phyloP scores from a whole-genome alignment of 2,329 filamentous ascomycete genomes.

The Chaetomium globosum region DNA sequence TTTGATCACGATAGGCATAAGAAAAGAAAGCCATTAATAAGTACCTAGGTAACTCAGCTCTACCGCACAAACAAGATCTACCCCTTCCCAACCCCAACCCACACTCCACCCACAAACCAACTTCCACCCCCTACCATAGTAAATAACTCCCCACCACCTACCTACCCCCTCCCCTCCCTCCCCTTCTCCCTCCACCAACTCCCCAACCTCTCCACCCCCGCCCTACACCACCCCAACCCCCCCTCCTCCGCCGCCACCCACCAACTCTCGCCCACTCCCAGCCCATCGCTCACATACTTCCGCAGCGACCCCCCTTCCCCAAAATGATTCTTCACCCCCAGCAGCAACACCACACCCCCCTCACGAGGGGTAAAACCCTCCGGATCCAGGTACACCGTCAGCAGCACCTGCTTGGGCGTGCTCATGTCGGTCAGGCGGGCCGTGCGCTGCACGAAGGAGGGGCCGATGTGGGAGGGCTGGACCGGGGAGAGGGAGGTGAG shows the following conservation, averaged over 20 bases:
- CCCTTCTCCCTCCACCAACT: conserved; percentile 30
- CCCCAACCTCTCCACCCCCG: conserved; percentile 28
- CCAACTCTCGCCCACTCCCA: conserved; percentile 45
- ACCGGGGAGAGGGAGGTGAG: conserved; percentile 51
- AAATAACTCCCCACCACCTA: neutral
- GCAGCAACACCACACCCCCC: conserved; percentile 55
- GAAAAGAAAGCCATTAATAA: too few species aligned
- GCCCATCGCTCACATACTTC: conserved; percentile 47
- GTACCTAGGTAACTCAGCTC: too few species aligned
- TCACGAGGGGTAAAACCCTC: conserved; percentile 51
- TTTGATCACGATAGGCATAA: too few species aligned
- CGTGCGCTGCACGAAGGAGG: conserved; percentile 54
- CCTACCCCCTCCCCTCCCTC: neutral
- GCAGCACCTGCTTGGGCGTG: conserved; percentile 54
- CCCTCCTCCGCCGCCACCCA: conserved; percentile 55
- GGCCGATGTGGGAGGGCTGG: conserved; percentile 54
- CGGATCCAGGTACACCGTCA: conserved; percentile 59
- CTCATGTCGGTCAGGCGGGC: conserved; percentile 56
- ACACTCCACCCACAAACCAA: neutral
- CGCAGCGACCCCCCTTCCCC: conserved; percentile 53
- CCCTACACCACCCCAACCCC: conserved; percentile 53
- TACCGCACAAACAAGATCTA: neutral
- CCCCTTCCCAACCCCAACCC: neutral
- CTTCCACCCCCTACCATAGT: too few species aligned
- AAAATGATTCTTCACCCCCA: conserved; percentile 60